These are phyloP conservation scores for Scleromitrula shiraiana DNA, from an alignment of 2,329 filamentous ascomycete genomes.

Conservation along the genomic window DNA sequence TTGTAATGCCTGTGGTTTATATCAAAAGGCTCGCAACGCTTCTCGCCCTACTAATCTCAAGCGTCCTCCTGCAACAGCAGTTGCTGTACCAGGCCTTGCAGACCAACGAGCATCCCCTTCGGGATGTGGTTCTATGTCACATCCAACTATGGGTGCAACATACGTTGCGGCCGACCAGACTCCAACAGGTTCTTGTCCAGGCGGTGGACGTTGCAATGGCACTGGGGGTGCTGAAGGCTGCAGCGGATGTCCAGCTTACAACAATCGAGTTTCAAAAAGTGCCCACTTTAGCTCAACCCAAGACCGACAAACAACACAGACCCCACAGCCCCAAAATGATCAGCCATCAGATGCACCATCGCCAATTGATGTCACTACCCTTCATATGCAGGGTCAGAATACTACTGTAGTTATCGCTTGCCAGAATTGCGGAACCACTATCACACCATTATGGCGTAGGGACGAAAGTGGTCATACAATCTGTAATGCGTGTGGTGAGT, in stretches of 20 bases:
- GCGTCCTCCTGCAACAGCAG: conserved; percentile 50
- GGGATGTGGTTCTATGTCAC: conserved; percentile 28
- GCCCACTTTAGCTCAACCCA: conserved; percentile 56
- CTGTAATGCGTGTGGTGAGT: conserved; percentile 93
- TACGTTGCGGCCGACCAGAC: conserved; percentile 73
- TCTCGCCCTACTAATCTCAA: conserved; percentile 86
- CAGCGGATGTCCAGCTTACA: conserved; percentile 92
- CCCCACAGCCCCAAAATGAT: conserved; percentile 22
- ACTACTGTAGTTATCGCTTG: conserved; percentile 74
- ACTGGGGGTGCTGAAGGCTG: conserved; percentile 93
- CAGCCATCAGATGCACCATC: conserved; percentile 28
- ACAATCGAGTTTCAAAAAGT: conserved; percentile 88
- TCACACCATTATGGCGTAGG: conserved; percentile 90
- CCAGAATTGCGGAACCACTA: conserved; percentile 93
- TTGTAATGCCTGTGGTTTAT: conserved; percentile 94
- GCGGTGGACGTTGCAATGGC: conserved; percentile 90
- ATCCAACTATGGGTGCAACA: conserved; percentile 45
- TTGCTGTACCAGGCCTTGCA: conserved; percentile 20
- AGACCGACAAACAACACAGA: conserved; percentile 18
- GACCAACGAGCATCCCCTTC: conserved; percentile 25
- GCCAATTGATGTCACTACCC: conserved; percentile 42
- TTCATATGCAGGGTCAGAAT: conserved; percentile 37
- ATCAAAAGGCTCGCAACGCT: conserved; percentile 87
- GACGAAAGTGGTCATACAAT: conserved; percentile 95
- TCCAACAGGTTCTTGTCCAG: conserved; percentile 81